These are phyloP conservation scores for Exserohilum turcica DNA, from an alignment of 2,329 filamentous ascomycete genomes.

Conservation along the genomic window DNA sequence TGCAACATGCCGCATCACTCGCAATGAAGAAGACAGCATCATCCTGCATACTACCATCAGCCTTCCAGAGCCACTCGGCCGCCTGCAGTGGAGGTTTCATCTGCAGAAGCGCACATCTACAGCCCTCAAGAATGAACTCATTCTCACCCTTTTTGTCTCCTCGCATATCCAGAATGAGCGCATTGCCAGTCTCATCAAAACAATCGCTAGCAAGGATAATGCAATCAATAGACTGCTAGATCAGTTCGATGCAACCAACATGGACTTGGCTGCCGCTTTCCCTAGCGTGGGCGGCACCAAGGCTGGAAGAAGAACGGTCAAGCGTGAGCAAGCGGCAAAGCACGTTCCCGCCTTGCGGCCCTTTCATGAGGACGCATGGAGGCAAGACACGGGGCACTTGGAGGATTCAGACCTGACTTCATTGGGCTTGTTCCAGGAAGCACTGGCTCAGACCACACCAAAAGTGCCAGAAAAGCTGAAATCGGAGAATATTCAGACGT, in stretches of 20 bases:
- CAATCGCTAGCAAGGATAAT: conserved; percentile 63
- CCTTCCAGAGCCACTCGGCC: conserved; percentile 66
- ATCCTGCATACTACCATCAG: conserved; percentile 62
- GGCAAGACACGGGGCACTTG: conserved; percentile 32
- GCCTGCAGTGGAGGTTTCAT: conserved; percentile 69
- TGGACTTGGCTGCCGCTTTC: conserved; percentile 63
- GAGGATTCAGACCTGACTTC: conserved; percentile 31
- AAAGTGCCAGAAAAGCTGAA: conserved; percentile 33
- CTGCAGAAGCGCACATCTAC: conserved; percentile 53
- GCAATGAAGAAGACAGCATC: conserved; percentile 44
- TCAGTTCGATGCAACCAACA: conserved; percentile 60
- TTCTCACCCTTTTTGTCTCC: conserved; percentile 59
- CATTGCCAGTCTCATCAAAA: conserved; percentile 55
- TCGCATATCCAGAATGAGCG: conserved; percentile 55
- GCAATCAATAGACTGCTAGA: conserved; percentile 63
- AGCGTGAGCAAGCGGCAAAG: conserved; percentile 58
- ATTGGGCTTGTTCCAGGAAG: conserved; percentile 43
- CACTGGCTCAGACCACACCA: conserved; percentile 34
- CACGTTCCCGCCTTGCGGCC: conserved; percentile 60
- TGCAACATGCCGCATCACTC: conserved; percentile 44
- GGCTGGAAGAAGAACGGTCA: conserved; percentile 50
- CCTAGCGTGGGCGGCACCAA: conserved; percentile 58
- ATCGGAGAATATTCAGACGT: conserved; percentile 16
- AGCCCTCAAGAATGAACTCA: conserved; percentile 55
- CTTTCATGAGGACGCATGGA: conserved; percentile 59